Conservation (phyloP, 208 protist genomes). For the Acanthamoeba lenticulata region DNA sequence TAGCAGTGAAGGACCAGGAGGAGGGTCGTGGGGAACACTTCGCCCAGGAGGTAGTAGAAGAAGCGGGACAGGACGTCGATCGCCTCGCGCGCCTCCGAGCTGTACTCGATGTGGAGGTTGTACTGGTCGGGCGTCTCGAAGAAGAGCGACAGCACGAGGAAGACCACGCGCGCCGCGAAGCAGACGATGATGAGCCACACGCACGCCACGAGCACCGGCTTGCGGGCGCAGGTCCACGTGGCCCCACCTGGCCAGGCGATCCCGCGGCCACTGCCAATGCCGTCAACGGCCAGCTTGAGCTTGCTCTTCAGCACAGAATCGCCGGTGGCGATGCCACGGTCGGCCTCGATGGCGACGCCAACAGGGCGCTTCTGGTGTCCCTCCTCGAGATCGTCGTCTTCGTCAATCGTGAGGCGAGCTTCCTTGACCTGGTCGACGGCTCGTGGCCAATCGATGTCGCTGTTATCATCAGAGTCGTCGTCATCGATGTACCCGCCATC, state of each 20-base stretch:
- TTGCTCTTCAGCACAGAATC: not conserved
- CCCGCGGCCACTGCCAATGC: not conserved
- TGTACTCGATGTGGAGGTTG: not conserved
- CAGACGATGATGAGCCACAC: not conserved
- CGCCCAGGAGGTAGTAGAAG: not conserved
- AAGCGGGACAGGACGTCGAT: not conserved
- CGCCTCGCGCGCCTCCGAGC: not conserved
- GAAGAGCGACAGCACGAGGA: not conserved
- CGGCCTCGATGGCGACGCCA: not conserved
- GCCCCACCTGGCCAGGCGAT: no score
- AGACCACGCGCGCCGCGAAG: not conserved
- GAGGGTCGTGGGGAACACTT: not conserved
- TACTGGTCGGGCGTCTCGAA: slow-evolving; percentile 40
- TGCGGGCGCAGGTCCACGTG: not conserved
- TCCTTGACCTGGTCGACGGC: not conserved
- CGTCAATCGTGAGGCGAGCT: no score
- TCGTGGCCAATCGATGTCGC: not conserved
- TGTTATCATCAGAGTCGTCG: not conserved
- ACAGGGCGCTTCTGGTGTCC: not conserved
- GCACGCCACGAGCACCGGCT: not conserved
- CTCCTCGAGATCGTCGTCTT: not conserved
- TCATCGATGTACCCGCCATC: not conserved
- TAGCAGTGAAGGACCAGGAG: not conserved
- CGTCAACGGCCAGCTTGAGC: not conserved
- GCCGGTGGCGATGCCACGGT: not conserved